Evolutionary conservation across 2,329 filamentous ascomycete genomes (phyloP).

Genomic region (Beauveria rudraprayagi): DNA sequence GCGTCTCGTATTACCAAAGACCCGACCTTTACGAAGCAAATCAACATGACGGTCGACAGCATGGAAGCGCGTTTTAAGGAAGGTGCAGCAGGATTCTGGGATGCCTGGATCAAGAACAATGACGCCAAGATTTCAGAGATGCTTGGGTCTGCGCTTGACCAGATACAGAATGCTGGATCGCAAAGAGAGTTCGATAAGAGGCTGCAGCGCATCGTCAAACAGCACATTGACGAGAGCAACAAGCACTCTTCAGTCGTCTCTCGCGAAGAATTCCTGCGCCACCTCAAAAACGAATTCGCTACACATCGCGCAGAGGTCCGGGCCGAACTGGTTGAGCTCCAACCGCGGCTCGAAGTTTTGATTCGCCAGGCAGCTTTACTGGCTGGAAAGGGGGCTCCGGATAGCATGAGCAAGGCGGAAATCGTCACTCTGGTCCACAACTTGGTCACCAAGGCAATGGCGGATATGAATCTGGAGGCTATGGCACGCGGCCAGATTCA

Average conservation of each 20-base stretch:
- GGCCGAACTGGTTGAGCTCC: constrained; percentile 31
- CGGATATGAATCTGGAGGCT: constrained; percentile 38
- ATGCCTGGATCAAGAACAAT: constrained; percentile 45
- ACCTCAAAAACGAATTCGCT: constrained; percentile 32
- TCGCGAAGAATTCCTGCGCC: constrained; percentile 40
- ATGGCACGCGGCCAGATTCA: constrained; percentile 39
- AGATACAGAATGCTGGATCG: constrained; percentile 27
- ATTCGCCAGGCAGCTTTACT: constrained; percentile 24
- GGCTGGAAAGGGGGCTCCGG: constrained; percentile 18
- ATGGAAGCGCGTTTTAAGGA: constrained; percentile 16
- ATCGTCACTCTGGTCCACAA: constrained; percentile 32
- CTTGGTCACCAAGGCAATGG: constrained; percentile 35
- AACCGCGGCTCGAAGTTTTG: constrained; percentile 26
- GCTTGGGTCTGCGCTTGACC: constrained; percentile 24
- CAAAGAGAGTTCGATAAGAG: constrained; percentile 26
- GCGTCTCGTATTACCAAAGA: constrained; percentile 32
- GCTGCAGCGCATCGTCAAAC: constrained; percentile 29
- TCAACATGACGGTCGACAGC: constrained; percentile 20
- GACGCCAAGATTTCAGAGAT: constrained; percentile 28
- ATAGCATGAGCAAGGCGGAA: constrained; percentile 32
- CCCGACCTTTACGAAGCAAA: constrained; percentile 19
- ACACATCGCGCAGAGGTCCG: constrained; percentile 31
- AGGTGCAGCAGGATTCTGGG: constrained; percentile 36
- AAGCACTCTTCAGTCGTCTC: constrained; percentile 33
- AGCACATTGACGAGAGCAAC: constrained; percentile 26